These are phyloP conservation scores for Suhomyces panamericanus DNA, from an alignment of 1,139 yeast species.

Conservation along the genomic window DNA sequence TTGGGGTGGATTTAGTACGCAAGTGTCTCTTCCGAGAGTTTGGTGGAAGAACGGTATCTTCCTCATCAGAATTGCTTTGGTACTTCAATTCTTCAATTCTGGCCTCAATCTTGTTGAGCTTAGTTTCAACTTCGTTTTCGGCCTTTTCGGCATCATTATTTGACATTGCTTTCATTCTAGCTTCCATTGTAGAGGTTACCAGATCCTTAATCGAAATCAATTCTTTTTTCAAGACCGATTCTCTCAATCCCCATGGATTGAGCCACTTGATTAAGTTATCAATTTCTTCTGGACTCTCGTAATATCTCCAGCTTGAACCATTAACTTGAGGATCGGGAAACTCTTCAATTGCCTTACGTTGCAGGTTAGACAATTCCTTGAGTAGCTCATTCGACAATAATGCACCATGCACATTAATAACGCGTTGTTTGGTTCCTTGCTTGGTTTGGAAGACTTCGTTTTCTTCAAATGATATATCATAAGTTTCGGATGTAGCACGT, in stretches of 20 bases:
- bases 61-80: conserved; percentile 24
- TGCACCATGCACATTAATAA: conserved; percentile 50
- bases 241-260: conserved; percentile 76
- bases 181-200: conserved; percentile 55
- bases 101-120: conserved; percentile 14
- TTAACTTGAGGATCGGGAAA: conserved; percentile 53
- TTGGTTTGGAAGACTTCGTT: conserved; percentile 18
- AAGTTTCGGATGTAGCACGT: conserved; percentile 20
- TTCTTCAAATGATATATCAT: conserved; percentile 20
- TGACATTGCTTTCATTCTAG: conserved; percentile 56
- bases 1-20: conserved; percentile 15
- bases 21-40: conserved; percentile 19
- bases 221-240: conserved; percentile 66
- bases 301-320: conserved; percentile 67
- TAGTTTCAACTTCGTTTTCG: conserved; percentile 34
- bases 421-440: conserved; percentile 11
- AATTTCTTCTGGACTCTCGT: conserved; percentile 62
- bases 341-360: conserved; percentile 72
- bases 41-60: conserved; percentile 16
- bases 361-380: conserved; percentile 42
- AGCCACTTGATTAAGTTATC: conserved; percentile 63
- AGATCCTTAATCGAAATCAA: conserved; percentile 53
- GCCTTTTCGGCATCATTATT: conserved; percentile 43
- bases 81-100: conserved; percentile 23
- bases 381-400: conserved; percentile 24